A percentile compares a stretch with the other conserved stretches of the same genome.
Conservation (phyloP, 2,329 filamentous ascomycete genomes). For the Gnomoniopsis sp. region DNA sequence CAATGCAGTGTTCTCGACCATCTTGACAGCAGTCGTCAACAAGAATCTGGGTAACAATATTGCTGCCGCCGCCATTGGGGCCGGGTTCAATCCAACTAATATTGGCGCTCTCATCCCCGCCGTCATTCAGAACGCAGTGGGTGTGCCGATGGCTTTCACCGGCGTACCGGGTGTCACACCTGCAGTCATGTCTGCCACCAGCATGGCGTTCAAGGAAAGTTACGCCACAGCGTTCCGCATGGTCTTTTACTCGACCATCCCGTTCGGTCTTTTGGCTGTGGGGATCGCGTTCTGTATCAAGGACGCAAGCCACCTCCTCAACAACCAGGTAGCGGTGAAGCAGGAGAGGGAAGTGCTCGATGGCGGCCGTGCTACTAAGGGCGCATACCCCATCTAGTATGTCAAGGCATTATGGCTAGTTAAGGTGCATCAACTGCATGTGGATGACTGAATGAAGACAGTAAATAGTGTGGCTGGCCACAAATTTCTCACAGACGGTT, state of each 20-base stretch:
- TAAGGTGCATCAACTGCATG: too few species aligned
- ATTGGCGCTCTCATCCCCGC: slow-evolving; percentile 26
- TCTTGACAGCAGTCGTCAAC: slow-evolving; percentile 27
- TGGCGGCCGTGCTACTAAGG: background rate
- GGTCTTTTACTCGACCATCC: slow-evolving; percentile 25
- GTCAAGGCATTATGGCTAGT: too few species aligned
- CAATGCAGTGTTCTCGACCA: slow-evolving; percentile 32
- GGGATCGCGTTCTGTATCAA: slow-evolving; percentile 21
- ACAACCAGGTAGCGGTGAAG: slow-evolving; percentile 29
- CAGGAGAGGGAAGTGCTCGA: slow-evolving; percentile 25
- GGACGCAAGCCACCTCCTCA: slow-evolving; percentile 28
- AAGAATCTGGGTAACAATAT: slow-evolving; percentile 26
- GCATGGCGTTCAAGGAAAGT: slow-evolving; percentile 24
- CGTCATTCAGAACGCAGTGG: slow-evolving; percentile 29
- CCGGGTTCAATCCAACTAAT: slow-evolving; percentile 22
- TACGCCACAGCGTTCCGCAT: slow-evolving; percentile 28
- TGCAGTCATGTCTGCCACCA: slow-evolving; percentile 7
- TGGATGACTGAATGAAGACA: too few species aligned
- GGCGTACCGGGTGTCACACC: slow-evolving; percentile 22
- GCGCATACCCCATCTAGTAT: too few species aligned
- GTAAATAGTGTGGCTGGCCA: too few species aligned
- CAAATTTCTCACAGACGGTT: too few species aligned
- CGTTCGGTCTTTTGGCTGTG: slow-evolving; percentile 24
- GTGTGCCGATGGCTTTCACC: slow-evolving; percentile 22
- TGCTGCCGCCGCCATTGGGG: slow-evolving; percentile 24